These are phyloP conservation scores for Verticillium zaregamsianum DNA, from an alignment of 2,329 filamentous ascomycete species.

Conservation along the genomic window DNA sequence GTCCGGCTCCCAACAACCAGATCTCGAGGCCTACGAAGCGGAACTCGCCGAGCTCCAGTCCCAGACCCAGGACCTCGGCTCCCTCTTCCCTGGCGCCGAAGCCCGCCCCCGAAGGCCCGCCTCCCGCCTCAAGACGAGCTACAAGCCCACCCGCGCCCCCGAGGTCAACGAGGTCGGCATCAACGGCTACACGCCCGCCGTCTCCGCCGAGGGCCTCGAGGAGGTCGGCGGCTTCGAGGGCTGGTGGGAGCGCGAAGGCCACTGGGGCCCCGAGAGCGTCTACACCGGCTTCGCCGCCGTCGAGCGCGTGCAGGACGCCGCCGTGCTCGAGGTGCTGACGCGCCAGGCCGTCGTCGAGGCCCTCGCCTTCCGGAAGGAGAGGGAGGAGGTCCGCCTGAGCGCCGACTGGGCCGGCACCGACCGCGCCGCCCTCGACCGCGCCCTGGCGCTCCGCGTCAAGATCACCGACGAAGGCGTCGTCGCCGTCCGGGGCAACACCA, in stretches of 20 bases:
- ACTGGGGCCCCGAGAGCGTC: slow-evolving; percentile 44
- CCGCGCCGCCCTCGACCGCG: slow-evolving; percentile 4
- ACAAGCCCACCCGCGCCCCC: slow-evolving; percentile 5
- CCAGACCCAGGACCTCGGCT: background rate
- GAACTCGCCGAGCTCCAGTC: slow-evolving; percentile 12
- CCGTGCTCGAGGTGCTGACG: slow-evolving; percentile 42
- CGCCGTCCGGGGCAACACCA: slow-evolving; percentile 31
- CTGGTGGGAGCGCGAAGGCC: slow-evolving; percentile 52
- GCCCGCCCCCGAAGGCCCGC: background rate
- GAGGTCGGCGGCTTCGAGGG: slow-evolving; percentile 39
- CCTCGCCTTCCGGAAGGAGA: slow-evolving; percentile 31
- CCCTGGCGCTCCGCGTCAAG: slow-evolving; percentile 9
- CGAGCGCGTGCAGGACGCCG: slow-evolving; percentile 36
- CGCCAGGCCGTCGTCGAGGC: slow-evolving; percentile 50
- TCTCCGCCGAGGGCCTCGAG: slow-evolving; percentile 38
- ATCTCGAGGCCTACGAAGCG: slow-evolving; percentile 14
- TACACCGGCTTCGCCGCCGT: slow-evolving; percentile 39
- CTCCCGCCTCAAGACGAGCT: slow-evolving; percentile 3
- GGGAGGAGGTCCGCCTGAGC: slow-evolving; percentile 21
- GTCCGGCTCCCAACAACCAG: slow-evolving; percentile 24
- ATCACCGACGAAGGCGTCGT: slow-evolving; percentile 33
- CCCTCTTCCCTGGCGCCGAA: background rate
- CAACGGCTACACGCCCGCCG: slow-evolving; percentile 41
- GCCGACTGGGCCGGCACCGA: slow-evolving; percentile 23
- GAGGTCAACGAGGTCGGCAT: slow-evolving; percentile 18